Percentiles rank a stretch among this genome's conserved stretches.
These are phyloP conservation scores for Acrocalymma vagum DNA, from an alignment of 2,329 filamentous ascomycete genomes.

Conservation along the genomic window DNA sequence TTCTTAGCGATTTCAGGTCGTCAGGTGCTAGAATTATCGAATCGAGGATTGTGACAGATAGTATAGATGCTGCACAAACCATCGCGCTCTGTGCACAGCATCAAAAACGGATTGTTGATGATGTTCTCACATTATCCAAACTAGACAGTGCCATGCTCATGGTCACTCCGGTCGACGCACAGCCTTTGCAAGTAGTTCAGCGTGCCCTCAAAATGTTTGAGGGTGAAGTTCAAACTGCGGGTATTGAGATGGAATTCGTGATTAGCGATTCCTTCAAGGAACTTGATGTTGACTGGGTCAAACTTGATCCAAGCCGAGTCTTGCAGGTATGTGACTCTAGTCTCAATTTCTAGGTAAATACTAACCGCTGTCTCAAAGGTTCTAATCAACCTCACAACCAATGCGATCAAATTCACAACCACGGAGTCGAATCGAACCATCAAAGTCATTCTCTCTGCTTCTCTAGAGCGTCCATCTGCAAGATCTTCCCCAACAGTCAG, in stretches of 20 bases:
- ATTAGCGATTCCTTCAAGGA: slow-evolving; percentile 69
- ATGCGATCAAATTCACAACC: slow-evolving; percentile 83
- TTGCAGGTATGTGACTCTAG: slow-evolving; percentile 59
- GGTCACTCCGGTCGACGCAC: slow-evolving; percentile 74
- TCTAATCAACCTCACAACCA: slow-evolving; percentile 81
- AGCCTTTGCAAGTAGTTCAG: slow-evolving; percentile 72
- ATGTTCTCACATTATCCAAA: slow-evolving; percentile 60
- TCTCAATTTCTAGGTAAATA: background rate
- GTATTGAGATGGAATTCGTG: slow-evolving; percentile 71
- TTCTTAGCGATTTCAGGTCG: slow-evolving; percentile 52
- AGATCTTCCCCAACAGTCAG: slow-evolving; percentile 58
- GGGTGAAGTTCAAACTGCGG: slow-evolving; percentile 73
- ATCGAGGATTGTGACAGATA: slow-evolving; percentile 62
- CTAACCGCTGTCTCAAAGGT: slow-evolving; percentile 52
- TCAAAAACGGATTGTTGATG: slow-evolving; percentile 69
- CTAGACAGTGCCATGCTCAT: slow-evolving; percentile 78
- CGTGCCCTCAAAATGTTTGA: slow-evolving; percentile 81
- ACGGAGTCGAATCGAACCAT: slow-evolving; percentile 70
- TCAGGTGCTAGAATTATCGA: slow-evolving; percentile 57
- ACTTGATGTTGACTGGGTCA: slow-evolving; percentile 71
- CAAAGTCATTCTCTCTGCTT: slow-evolving; percentile 71
- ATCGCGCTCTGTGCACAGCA: slow-evolving; percentile 81
- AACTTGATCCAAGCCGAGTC: slow-evolving; percentile 76
- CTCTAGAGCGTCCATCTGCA: slow-evolving; percentile 61
- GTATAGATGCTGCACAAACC: slow-evolving; percentile 78